Conservation (phyloP, 2,329 filamentous ascomycete genomes). For the Paecilomyces fulvus region DNA sequence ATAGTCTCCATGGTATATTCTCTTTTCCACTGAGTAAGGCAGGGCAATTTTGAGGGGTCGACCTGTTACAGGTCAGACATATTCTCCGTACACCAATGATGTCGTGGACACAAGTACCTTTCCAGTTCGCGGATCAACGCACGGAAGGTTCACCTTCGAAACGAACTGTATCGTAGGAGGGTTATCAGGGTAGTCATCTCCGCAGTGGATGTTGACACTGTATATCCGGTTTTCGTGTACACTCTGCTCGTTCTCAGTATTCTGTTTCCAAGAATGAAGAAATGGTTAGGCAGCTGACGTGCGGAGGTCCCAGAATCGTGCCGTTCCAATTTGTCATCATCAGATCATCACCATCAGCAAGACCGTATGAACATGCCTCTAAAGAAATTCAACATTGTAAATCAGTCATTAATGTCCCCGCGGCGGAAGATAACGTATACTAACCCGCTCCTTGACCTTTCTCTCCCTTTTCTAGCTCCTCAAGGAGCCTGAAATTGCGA, state of each 20-base stretch:
- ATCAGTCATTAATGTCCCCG: not conserved
- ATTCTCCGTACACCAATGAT: not conserved
- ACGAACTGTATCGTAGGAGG: slow-evolving; percentile 89
- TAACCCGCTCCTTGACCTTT: slow-evolving; percentile 83
- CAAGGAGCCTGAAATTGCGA: slow-evolving; percentile 89
- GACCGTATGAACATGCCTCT: slow-evolving; percentile 96
- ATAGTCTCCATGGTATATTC: slow-evolving; percentile 95
- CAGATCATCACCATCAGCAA: slow-evolving; percentile 88
- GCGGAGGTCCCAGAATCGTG: slow-evolving; percentile 91
- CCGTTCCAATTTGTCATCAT: slow-evolving; percentile 99
- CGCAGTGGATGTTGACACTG: slow-evolving; percentile 94
- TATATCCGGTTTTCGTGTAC: slow-evolving; percentile 99
- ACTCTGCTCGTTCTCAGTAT: slow-evolving; percentile 48
- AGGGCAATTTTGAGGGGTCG: slow-evolving; percentile 73
- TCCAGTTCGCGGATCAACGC: slow-evolving; percentile 73
- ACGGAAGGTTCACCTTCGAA: slow-evolving; percentile 92
- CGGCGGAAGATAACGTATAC: slow-evolving; percentile 5
- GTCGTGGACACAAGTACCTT: slow-evolving; percentile 41
- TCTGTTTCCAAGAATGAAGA: slow-evolving; percentile 1
- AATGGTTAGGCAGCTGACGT: slow-evolving; percentile 52
- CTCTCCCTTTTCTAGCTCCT: slow-evolving; percentile 98
- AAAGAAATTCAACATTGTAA: slow-evolving; percentile 1
- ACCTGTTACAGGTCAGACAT: slow-evolving; percentile 45
- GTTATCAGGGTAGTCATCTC: slow-evolving; percentile 75
- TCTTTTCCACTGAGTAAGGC: slow-evolving; percentile 81